Evolutionary conservation across 2,329 filamentous ascomycete genomes (phyloP).

Genomic region (Volutella citrinella): DNA sequence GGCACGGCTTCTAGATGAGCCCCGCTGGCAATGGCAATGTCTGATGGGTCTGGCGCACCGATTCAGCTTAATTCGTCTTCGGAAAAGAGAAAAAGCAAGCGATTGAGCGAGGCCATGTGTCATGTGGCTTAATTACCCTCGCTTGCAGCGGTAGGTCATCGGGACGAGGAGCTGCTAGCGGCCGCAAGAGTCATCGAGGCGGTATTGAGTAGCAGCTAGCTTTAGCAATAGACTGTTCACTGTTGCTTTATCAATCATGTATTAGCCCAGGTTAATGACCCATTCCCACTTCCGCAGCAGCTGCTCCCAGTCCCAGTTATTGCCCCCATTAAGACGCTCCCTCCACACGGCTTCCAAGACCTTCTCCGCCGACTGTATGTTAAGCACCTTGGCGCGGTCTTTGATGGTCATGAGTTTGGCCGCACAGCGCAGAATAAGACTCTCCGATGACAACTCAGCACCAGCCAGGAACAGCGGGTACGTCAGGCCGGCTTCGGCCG

Average conservation of each 20-base stretch:
- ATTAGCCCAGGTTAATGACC: conserved; percentile 5
- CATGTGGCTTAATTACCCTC: too few relatives aligned
- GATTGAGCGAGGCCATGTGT: too few relatives aligned
- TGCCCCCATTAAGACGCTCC: conserved; percentile 2
- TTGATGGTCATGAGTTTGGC: conserved; percentile 1
- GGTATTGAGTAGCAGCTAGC: neutral
- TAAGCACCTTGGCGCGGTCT: conserved; percentile 6
- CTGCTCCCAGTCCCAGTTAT: conserved; percentile 6
- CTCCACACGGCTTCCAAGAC: conserved; percentile 8
- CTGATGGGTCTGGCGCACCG: too few relatives aligned
- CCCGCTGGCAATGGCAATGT: too few relatives aligned
- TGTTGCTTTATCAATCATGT: neutral
- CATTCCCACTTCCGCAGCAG: conserved; percentile 4
- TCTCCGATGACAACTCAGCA: neutral
- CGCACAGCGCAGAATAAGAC: conserved; percentile 1
- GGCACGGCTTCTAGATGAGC: too few relatives aligned
- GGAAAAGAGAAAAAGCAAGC: too few relatives aligned
- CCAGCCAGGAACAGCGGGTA: conserved; percentile 5
- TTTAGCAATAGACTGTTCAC: neutral
- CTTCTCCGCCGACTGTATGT: conserved; percentile 6
- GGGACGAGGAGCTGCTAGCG: too few relatives aligned
- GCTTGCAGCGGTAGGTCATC: too few relatives aligned
- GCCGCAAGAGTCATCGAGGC: too few relatives aligned
- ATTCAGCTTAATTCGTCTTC: too few relatives aligned
- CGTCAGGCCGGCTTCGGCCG: conserved; percentile 1